Evolutionary conservation across 2,329 filamentous ascomycete species (phyloP), one percentile per base, ranked within the genome.

Genomic region (Pseudocercospora musae): DNA sequence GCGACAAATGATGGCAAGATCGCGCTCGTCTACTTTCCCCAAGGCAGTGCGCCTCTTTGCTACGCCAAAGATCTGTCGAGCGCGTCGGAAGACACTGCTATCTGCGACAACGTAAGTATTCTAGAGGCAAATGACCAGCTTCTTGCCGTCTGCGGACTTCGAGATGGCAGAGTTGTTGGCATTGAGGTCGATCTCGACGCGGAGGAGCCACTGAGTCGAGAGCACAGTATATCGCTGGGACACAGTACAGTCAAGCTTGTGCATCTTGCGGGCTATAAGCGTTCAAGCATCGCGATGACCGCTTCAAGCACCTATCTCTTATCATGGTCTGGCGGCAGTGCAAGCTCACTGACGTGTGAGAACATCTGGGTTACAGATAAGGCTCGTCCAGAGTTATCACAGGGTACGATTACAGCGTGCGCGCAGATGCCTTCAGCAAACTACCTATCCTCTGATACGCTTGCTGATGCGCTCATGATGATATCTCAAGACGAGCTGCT

Each of bases 341-440:
- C 59, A 5, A 4, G 42, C 8, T 60, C 66, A 2, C 37, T 72
- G 9, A 20, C 20, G 8, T 62, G 72, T 13, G 61, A 71, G 23
- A 69, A 66, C 33, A 62, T 74, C 23, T 74, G 70, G 71, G 48
- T 72, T 10, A 66, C 70, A 4, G 71, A 74, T 63, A 72, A 68
- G 46, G 21, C 23, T 7, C 63, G 66, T 15, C 71, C 71, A 6
- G 65, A 71, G 2, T 60, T 73, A 15, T 57, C 66, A 4, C 72
- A 74, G 57, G 66, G 65, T 8, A 7, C 69, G 1, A 59, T 74
- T 31, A 54, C 59, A 10, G 68, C 69, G 2, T 65, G 65, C 46
- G 58, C 70, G 1, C 66, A 66, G 23, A 62, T 72, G 48, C 72
- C 73, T 4, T 31, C 59, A 11, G 63, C 68, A 3, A 66, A 56